phyloP scores from a whole-genome alignment of 257 asterid species.

The Phtheirospermum japonicum region DNA sequence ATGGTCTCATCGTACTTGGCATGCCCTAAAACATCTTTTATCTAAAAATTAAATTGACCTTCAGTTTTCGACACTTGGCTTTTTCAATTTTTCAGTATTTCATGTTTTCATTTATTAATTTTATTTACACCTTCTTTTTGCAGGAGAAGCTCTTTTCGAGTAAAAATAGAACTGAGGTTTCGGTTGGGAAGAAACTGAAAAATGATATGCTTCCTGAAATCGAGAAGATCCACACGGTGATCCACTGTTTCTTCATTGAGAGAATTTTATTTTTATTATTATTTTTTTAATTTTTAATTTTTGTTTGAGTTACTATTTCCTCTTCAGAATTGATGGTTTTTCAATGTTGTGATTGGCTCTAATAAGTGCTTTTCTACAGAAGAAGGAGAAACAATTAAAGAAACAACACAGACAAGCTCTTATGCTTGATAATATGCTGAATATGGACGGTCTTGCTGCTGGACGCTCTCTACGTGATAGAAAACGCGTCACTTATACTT shows the following conservation, averaged over 20 bases:
- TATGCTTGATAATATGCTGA: slow-evolving; percentile 79
- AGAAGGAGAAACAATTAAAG: slow-evolving; percentile 78
- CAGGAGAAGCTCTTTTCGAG: slow-evolving; percentile 91
- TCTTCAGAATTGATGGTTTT: too few relatives aligned
- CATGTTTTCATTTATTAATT: background rate
- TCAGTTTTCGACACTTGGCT: too few relatives aligned
- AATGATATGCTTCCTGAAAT: slow-evolving; percentile 86
- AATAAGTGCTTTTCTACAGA: slow-evolving; percentile 39
- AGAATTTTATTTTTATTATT: slow-evolving; percentile 9
- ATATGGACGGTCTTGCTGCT: slow-evolving; percentile 59
- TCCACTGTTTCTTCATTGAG: slow-evolving; percentile 4
- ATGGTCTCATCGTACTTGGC: too few relatives aligned
- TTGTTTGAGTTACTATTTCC: background rate
- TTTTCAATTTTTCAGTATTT: background rate
- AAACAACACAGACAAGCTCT: slow-evolving; percentile 96
- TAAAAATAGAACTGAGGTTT: slow-evolving; percentile 80
- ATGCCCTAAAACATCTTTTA: too few relatives aligned
- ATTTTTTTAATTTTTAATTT: background rate
- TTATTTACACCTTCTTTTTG: slow-evolving; percentile 23
- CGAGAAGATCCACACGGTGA: slow-evolving; percentile 92
- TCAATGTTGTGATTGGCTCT: too few relatives aligned
- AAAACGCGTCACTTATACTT: slow-evolving; percentile 91
- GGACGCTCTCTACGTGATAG: slow-evolving; percentile 99
- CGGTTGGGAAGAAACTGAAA: slow-evolving; percentile 86
- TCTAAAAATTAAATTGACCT: too few relatives aligned